Evolutionary conservation across 768 basidiomycete genomes (phyloP).

Genomic region (Rhodotorula diobovata): DNA sequence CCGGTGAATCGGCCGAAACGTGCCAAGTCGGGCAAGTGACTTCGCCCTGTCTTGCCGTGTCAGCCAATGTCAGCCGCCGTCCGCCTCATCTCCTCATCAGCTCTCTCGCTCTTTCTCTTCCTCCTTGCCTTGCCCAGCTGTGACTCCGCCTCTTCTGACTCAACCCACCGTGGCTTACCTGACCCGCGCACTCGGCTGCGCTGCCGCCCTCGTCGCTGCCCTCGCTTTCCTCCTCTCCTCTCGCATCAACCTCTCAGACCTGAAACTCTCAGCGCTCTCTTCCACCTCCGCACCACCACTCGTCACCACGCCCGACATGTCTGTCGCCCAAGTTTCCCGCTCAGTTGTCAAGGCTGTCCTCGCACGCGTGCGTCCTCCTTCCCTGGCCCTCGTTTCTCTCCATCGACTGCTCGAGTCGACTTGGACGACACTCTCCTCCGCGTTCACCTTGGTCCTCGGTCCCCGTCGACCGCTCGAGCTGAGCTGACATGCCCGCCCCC

Average conservation of each 20-base stretch:
- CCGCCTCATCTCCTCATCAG: too few relatives aligned
- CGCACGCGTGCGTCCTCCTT: slow-evolving; percentile 58
- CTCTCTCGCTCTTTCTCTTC: too few relatives aligned
- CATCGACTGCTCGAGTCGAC: slow-evolving; percentile 49
- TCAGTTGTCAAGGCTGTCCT: slow-evolving; percentile 70
- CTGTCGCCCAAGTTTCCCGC: slow-evolving; percentile 48
- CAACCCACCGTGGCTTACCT: neutral
- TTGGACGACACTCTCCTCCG: too few relatives aligned
- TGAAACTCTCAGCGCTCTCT: too few relatives aligned
- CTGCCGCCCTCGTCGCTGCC: neutral
- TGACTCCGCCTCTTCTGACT: neutral
- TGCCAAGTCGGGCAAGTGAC: too few relatives aligned
- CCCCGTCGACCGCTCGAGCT: slow-evolving; percentile 54
- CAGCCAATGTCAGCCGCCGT: too few relatives aligned
- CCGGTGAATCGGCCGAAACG: too few relatives aligned
- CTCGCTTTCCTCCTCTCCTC: neutral
- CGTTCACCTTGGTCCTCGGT: neutral
- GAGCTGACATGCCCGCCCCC: too few relatives aligned
- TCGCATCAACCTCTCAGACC: neutral
- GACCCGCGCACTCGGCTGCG: neutral
- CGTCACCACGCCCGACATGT: neutral
- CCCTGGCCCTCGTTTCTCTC: slow-evolving; percentile 54
- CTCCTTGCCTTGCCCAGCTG: neutral
- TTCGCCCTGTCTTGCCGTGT: too few relatives aligned
- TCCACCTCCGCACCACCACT: neutral